A percentile compares a stretch with the other conserved stretches of the same genome.
Evolutionary conservation across 208 protist species (phyloP).

Genomic region (Sergeia podlipaevii): DNA sequence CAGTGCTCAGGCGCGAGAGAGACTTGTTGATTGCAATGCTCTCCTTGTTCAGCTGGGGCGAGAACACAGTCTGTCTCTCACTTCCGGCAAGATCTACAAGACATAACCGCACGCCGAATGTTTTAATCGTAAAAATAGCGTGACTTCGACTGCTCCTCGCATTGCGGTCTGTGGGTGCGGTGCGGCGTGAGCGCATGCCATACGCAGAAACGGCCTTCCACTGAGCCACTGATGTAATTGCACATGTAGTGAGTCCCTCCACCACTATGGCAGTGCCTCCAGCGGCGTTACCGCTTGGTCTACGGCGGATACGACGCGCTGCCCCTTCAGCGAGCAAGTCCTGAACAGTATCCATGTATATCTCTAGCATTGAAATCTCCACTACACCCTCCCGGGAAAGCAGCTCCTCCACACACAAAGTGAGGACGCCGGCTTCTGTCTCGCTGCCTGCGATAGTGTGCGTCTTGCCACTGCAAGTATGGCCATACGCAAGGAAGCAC

Average conservation of each 20-base stretch:
- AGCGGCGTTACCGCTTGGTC: neutral
- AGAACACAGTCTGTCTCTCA: constrained; percentile 82
- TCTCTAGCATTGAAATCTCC: constrained; percentile 85
- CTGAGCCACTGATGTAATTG: constrained; percentile 51
- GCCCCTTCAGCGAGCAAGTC: constrained; percentile 72
- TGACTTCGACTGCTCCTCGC: constrained; percentile 90
- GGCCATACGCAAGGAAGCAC: constrained; percentile 86
- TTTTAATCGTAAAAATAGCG: constrained; percentile 89
- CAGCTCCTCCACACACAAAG: constrained; percentile 61
- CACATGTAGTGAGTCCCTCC: constrained; percentile 64
- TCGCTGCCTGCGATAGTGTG: constrained; percentile 75
- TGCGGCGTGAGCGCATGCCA: constrained; percentile 76
- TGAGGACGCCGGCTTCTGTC: constrained; percentile 64
- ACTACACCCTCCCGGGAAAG: constrained; percentile 65
- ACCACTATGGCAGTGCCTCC: constrained; percentile 56
- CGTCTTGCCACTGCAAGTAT: constrained; percentile 89
- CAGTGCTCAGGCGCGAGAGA: constrained; percentile 82
- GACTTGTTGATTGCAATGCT: constrained; percentile 91
- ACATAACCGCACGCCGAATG: constrained; percentile 69
- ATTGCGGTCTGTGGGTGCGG: constrained; percentile 89
- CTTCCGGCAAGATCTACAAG: constrained; percentile 88
- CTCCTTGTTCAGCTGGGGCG: constrained; percentile 80
- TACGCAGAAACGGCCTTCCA: constrained; percentile 66
- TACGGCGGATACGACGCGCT: constrained; percentile 48
- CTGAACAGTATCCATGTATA: constrained; percentile 80